A percentile compares a stretch with the other conserved stretches of the same genome.
These are phyloP conservation scores for Aspergillus sp. DNA, from an alignment of 2,329 filamentous ascomycete species.

Conservation along the genomic window DNA sequence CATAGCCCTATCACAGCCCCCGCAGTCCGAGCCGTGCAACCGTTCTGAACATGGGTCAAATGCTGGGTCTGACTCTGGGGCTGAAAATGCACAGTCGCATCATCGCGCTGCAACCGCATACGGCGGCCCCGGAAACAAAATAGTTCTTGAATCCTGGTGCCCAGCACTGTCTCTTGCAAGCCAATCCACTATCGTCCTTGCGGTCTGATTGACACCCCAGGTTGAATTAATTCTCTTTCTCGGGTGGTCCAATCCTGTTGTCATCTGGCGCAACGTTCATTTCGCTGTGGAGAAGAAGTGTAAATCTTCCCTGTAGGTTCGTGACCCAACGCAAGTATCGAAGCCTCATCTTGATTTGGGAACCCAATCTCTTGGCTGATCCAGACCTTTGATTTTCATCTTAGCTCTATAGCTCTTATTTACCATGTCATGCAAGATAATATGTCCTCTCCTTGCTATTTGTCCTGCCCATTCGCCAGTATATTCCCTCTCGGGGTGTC, in stretches of 20 bases:
- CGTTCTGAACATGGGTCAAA: background rate
- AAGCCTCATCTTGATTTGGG: constrained; percentile 15
- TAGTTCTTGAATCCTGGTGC: background rate
- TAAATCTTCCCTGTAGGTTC: background rate
- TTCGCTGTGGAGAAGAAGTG: background rate
- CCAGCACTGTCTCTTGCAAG: background rate
- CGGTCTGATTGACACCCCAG: background rate
- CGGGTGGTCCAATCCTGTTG: constrained; percentile 2
- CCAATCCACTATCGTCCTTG: background rate
- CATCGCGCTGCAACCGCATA: background rate
- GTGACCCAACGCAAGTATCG: constrained; percentile 13
- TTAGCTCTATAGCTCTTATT: background rate
- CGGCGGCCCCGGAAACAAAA: constrained; percentile 7
- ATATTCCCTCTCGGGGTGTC: background rate
- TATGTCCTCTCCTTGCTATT: background rate
- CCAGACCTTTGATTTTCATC: background rate
- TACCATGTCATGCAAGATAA: background rate
- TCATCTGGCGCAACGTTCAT: background rate
- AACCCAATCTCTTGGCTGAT: constrained; percentile 14
- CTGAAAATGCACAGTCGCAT: constrained; percentile 10
- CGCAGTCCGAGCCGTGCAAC: background rate
- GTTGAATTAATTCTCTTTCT: background rate
- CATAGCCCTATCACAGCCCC: background rate
- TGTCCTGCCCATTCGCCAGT: background rate
- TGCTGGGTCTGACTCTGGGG: constrained; percentile 6